Base-by-base conservation (phyloP, 2,329 filamentous ascomycete species). In the Fusarium sp. region DNA sequence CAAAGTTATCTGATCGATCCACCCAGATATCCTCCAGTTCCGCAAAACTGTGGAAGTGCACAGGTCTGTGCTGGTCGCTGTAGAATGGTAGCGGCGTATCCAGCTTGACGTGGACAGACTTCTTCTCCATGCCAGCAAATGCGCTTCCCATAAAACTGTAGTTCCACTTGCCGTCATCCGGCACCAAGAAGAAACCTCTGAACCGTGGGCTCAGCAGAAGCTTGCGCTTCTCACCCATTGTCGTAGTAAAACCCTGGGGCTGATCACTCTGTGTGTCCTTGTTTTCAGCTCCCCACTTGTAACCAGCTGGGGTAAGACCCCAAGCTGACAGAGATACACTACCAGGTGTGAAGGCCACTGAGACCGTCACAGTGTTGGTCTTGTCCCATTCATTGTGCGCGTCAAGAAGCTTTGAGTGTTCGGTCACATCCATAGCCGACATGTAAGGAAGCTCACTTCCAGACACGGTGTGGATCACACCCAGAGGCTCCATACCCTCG, bases 11-110 rank as follows among this genome's bases (percentile, higher is more conserved):
- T 68, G 89, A 89, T 74, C 94, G 86, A 79, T 99, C 96, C 46
- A 97, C 94, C 89, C 94, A 97, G 41, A 97, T 92, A 80, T 99
- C 95, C 82, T 99, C 96, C 77, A 99, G 81, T 83, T 99, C 95
- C 1, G 94, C 93, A 81, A 99, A 99, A 80, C 94, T 97, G 78
- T 95, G 91, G 87, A 99, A 99, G 82, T 99, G 96, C 56, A 97
- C 83, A 17, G 95, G 94, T 26, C 96, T 89, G 80, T 99, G 96
- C 74, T 94, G 86, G 74, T 94, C 94, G 76, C 92, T 94, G 81
- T 99, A 99, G 82, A 97, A 98, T 10, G 92, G 86, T 71, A 90
- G 80, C 19, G 96, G 96, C 43, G 93, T 96, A 80, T 98, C 96
- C 55, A 99, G 90, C 84, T 96, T 96, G 73, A 98, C 94, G 73